These are phyloP conservation scores for Diplodia corticola DNA, from an alignment of 2,329 filamentous ascomycete species.

Conservation along the genomic window DNA sequence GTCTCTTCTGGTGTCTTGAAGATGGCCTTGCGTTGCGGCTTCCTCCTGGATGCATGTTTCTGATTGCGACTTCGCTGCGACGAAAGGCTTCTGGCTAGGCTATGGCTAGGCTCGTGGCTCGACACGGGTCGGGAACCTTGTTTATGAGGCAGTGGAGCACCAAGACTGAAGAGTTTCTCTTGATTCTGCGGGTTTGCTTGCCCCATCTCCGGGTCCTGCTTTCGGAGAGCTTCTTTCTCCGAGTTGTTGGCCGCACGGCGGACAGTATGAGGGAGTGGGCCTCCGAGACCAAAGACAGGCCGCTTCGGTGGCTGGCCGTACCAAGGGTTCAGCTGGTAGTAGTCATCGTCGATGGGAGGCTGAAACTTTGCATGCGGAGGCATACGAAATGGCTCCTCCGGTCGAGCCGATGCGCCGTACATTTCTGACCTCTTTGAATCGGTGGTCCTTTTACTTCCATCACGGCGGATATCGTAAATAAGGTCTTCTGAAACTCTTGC, in stretches of 20 bases:
- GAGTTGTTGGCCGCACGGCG: not conserved
- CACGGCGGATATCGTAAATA: not conserved
- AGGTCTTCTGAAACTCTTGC: not conserved
- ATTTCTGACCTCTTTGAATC: not conserved
- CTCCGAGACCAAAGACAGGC: conserved; percentile 16
- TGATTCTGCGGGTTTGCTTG: not conserved
- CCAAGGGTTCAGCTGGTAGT: conserved; percentile 20
- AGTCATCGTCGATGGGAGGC: not conserved
- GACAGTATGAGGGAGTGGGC: conserved; percentile 13
- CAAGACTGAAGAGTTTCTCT: not conserved
- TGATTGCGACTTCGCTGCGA: not conserved
- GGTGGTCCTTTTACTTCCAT: not conserved
- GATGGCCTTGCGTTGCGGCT: not conserved
- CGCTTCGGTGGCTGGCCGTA: not conserved
- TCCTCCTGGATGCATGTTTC: not conserved
- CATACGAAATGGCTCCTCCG: not conserved
- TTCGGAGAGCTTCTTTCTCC: not conserved
- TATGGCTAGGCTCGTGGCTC: not conserved
- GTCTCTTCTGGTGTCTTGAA: not conserved
- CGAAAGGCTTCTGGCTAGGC: not conserved
- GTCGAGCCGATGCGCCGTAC: not conserved
- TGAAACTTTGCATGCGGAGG: not conserved
- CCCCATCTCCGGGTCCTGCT: conserved; percentile 4
- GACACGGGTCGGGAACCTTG: not conserved
- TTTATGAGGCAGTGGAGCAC: not conserved